Evolutionary conservation across 495 filamentous ascomycete species (phyloP), one percentile per base, ranked within the genome.

Genomic region (Cenococcum geophilum): DNA sequence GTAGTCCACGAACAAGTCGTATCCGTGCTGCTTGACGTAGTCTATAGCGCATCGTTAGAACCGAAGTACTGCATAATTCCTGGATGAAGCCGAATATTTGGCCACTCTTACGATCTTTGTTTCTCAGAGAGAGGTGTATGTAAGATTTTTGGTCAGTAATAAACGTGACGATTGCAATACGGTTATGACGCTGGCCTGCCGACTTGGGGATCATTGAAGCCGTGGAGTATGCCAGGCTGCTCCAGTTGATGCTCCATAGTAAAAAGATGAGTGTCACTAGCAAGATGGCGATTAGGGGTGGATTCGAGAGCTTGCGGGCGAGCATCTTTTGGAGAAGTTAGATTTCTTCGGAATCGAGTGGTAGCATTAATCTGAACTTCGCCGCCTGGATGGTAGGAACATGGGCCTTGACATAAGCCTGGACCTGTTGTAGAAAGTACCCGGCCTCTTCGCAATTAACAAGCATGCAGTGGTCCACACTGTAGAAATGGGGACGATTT

Each of bases 1-100:
- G 62, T 63, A 71, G 62, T 71, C 69, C 50, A 67, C 62, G 43
- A 70, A 48, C 36, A 71, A 57, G 55, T 60, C 60, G 59, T 70
- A 70, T 43, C 62, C 62, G 51, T 71, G 67, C 5, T 56, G 59
- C 34, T 61, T 58, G 4, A 58, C 65, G 36, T 70, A 70, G 36
- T 63, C 68, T 70, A 40, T 57, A 4, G 1, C 9, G 57, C 45
- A 22, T 55, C 16, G 23, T 35, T 18, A 3, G 27, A 3, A 32
- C 27, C 27, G 6, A 6, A 32, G 1, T 20, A 0, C 6, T 21
- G n/a, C 10, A 34, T 25, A 18, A 0, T 2, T 57, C 18, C 47
- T 4, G 53, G 20, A 37, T 6, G n/a, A 14, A 49, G 14, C 11
- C 32, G 35, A 16, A 50, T 3, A 32, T 32, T 32, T 6, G 6